Evolutionary conservation across 2,329 filamentous ascomycete species (phyloP), one percentile per base, ranked within the genome.

Genomic region (Monilinia vaccinii-corymbosi): DNA sequence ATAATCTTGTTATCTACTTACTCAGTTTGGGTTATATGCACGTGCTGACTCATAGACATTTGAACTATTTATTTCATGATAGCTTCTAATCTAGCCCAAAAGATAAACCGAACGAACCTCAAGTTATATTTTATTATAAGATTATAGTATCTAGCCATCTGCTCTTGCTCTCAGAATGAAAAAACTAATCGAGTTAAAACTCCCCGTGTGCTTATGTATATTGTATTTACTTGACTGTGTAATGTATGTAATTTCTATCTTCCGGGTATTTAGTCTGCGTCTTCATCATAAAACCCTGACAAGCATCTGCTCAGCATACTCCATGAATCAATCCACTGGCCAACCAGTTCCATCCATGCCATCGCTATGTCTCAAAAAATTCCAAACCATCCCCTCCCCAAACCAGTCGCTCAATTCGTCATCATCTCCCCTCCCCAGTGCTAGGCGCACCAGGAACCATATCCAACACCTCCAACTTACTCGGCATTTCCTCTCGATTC

Each of bases 391-490:
- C 40, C 23, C 16, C 11, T 18, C 50, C 23, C 34, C 14, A 10
- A 38, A 25, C 34, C 5, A 10, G 42, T 28, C 18, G 13, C 23
- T 21, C 11, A 31, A 44, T 13, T 44, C n/a, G n/a, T 44, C 2
- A 36, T 9, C 21, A 53, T 44, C 38, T 53, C 6, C 38, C 38
- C 18, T 53, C 51, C 9, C 38, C 51, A 1, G 51, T 53, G 23
- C 38, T 53, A 23, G 51, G 38, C 7, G 25, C 51, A 1, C 51
- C 51, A 53, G 51, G 51, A 32, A 53, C 38, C 38, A 53, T 53
- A 23, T 53, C 51, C n/a, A 51, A 51, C 9, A 4, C 56, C 56
- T 51, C 46, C 14, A 58, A 23, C 7, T 65, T 66, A 2, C 64
- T 61, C 32, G 69, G 38, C 38, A 44, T 44, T 32, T 44, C 25